Base-by-base conservation (phyloP, 2,329 filamentous ascomycete genomes). In the Coleophoma eucalyptorum region DNA sequence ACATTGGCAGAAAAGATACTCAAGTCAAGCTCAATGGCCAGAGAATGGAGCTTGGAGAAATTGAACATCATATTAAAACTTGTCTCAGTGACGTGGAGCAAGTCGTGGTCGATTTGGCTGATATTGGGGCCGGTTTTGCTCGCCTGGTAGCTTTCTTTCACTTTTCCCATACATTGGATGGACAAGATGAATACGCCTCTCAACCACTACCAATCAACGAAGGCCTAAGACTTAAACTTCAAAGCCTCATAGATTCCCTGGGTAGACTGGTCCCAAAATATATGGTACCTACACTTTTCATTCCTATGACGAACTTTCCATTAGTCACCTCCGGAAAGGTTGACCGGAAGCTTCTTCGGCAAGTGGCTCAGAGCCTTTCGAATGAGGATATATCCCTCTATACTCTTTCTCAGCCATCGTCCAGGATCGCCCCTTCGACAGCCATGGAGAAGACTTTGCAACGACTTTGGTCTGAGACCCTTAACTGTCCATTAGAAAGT, bases 391-490 rank as follows among this genome's bases (percentile, higher is more conserved):
- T 26, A 50, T 26, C 33, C 33, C 10, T 35, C 15, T 43, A 21
- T 21, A 12, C 12, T 7, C 19, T 16, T 15, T 35, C 20, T 13
- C 6, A 35, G 31, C 38, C 7, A 18, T 8, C n/a, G 31, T 33
- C 31, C 11, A 41, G 16, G 16, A 41, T 19, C 13, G 6, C 32
- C 13, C 46, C 5, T 13, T 34, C 33, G 20, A 48, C 46, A 13
- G 34, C 20, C 13, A 40, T 26, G 32, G 32, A 40, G 19, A 48
- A 38, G 16, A 68, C 65, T 8, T 65, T 83, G 4, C 71, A 71
- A 11, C 61, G 64, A 5, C 64, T 78, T 11, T 83, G 79, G 78
- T 69, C 72, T 33, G 68, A 68, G 3, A 70, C 79, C 1, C 63
- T 82, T 26, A 63, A 61, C 1, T 62, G 77, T 1, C 56, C 65